Percentiles rank a stretch among this genome's conserved stretches.
Evolutionary conservation across 2,329 filamentous ascomycete genomes (phyloP).

Genomic region (Colletotrichum limetticola): DNA sequence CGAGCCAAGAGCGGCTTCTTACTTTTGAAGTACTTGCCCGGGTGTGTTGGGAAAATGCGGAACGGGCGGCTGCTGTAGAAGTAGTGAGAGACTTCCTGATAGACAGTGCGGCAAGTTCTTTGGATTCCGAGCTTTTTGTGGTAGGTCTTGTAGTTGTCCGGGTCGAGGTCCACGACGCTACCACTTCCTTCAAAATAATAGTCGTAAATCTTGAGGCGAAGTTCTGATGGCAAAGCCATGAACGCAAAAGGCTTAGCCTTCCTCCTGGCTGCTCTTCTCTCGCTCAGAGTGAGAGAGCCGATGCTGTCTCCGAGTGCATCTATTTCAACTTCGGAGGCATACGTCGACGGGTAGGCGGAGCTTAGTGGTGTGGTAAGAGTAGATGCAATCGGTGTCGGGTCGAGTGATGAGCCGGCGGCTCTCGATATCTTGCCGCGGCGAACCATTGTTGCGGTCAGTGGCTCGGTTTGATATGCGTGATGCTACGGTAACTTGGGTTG

Average conservation of each 20-base stretch:
- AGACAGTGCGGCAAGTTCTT: constrained; percentile 68
- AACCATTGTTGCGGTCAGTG: constrained; percentile 25
- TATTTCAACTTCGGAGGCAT: constrained; percentile 50
- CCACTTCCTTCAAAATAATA: constrained; percentile 67
- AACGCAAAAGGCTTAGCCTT: constrained; percentile 67
- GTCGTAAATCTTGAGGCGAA: constrained; percentile 76
- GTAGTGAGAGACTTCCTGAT: constrained; percentile 71
- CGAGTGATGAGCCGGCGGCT: constrained; percentile 37
- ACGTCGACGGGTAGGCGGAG: constrained; percentile 50
- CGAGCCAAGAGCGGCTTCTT: constrained; percentile 78
- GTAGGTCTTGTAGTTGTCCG: constrained; percentile 71
- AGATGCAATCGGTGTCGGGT: constrained; percentile 40
- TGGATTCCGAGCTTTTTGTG: constrained; percentile 70
- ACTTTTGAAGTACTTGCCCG: constrained; percentile 76
- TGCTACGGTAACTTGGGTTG: no score
- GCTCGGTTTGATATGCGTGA: neutral
- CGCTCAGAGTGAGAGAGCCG: constrained; percentile 52
- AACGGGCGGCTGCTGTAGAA: constrained; percentile 74
- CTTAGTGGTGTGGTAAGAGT: constrained; percentile 47
- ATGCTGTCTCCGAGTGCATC: constrained; percentile 54
- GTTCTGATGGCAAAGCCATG: constrained; percentile 74
- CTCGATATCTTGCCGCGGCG: constrained; percentile 46
- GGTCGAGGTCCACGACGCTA: constrained; percentile 72
- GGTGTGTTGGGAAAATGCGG: constrained; percentile 74
- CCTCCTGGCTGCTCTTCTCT: constrained; percentile 29